Evolutionary conservation across 164 flowering plant species (phyloP).

Genomic region (Vitis amurensis): DNA sequence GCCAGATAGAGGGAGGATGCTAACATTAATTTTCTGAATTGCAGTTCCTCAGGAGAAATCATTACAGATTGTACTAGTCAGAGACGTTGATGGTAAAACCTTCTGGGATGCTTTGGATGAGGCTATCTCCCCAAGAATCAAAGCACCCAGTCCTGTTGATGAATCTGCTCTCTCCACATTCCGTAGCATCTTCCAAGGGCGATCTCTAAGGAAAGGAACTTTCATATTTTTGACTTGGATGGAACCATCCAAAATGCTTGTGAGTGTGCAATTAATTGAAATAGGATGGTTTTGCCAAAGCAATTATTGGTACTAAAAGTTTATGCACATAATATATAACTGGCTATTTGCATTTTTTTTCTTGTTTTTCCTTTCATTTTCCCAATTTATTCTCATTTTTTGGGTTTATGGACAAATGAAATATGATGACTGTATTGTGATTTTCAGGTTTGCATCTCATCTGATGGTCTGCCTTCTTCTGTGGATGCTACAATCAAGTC

Average conservation of each 20-base stretch:
- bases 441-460: slow-evolving; percentile 65
- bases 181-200: slow-evolving; percentile 61
- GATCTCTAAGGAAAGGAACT: slow-evolving; percentile 81
- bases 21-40: slow-evolving; percentile 12
- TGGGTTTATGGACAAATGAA: no score
- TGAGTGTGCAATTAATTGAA: slow-evolving; percentile 29
- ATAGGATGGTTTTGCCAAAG: no score
- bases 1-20: background rate
- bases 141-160: slow-evolving; percentile 51
- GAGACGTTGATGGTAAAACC: slow-evolving; percentile 92
- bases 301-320: no score
- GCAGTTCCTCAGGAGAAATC: slow-evolving; percentile 81
- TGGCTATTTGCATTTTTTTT: background rate
- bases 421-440: background rate
- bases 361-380: background rate
- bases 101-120: slow-evolving; percentile 93
- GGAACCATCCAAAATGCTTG: slow-evolving; percentile 74
- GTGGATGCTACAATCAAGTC: slow-evolving; percentile 79
- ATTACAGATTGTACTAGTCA: slow-evolving; percentile 75
- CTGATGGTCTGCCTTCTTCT: slow-evolving; percentile 53
- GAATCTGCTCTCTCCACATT: slow-evolving; percentile 75
- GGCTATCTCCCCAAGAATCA: slow-evolving; percentile 78
- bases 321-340: no score
- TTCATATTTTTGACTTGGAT: slow-evolving; percentile 76
- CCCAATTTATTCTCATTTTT: background rate